Conservation (phyloP, 1,284 basidiomycete species). For the Wolfiporia cocos region DNA sequence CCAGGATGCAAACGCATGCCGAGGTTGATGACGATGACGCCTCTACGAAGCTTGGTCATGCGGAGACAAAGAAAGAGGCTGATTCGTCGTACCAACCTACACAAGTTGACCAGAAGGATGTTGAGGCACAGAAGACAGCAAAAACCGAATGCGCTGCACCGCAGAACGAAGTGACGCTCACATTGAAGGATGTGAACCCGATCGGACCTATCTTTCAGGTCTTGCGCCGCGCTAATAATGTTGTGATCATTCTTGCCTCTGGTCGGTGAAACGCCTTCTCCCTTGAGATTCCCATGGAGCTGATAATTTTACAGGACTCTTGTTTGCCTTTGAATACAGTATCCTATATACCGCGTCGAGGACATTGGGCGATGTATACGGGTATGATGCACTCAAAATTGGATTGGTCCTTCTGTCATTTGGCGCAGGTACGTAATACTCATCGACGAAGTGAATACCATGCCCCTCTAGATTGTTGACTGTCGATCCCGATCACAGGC, state of each 20-base stretch:
- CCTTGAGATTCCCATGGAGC: too few relatives aligned
- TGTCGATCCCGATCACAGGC: slow-evolving; percentile 30
- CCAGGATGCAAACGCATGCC: not conserved
- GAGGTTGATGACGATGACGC: too few relatives aligned
- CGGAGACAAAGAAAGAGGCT: too few relatives aligned
- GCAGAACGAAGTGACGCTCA: slow-evolving; percentile 42
- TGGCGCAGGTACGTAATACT: slow-evolving; percentile 63
- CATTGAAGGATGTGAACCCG: slow-evolving; percentile 69
- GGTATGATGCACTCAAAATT: slow-evolving; percentile 64
- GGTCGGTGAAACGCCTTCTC: slow-evolving; percentile 38
- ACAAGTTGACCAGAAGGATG: too few relatives aligned
- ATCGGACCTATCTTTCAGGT: slow-evolving; percentile 54
- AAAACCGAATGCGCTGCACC: slow-evolving; percentile 1
- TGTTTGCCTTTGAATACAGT: slow-evolving; percentile 69
- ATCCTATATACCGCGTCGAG: slow-evolving; percentile 69
- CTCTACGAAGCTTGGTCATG: too few relatives aligned
- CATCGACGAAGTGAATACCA: too few relatives aligned
- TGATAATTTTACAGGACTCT: slow-evolving; percentile 36
- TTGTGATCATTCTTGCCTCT: slow-evolving; percentile 61
- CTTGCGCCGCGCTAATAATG: slow-evolving; percentile 59
- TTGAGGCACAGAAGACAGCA: slow-evolving; percentile 1
- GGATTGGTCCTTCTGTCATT: slow-evolving; percentile 75
- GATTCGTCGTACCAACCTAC: too few relatives aligned
- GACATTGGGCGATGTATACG: slow-evolving; percentile 59
- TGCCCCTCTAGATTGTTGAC: not conserved